phyloP scores from a whole-genome alignment of 2,329 filamentous ascomycete genomes.

The Zymoseptoria pseudotritici region DNA sequence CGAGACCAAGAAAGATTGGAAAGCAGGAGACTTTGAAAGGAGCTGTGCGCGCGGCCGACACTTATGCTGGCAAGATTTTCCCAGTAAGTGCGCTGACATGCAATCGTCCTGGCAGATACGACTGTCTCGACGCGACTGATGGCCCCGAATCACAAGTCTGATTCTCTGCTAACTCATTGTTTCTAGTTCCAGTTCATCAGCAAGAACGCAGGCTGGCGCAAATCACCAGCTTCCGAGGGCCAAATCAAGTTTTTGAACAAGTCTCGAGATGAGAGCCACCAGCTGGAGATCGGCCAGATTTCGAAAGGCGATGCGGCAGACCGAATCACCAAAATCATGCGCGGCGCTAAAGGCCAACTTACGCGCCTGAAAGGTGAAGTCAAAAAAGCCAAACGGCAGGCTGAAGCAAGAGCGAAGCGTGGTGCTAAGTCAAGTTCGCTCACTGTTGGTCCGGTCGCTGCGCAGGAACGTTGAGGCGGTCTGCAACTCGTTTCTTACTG shows the following conservation, averaged over 20 bases:
- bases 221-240: conserved; percentile 49
- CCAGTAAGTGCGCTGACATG: not conserved
- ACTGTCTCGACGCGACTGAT: no score
- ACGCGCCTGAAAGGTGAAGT: conserved; percentile 24
- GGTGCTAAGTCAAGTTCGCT: conserved; percentile 5
- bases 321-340: conserved; percentile 87
- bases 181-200: conserved; percentile 52
- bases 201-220: conserved; percentile 63
- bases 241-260: conserved; percentile 67
- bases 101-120: no score
- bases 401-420: conserved; percentile 42
- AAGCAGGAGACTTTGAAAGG: conserved; percentile 59
- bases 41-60: conserved; percentile 80
- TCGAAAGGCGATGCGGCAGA: conserved; percentile 77
- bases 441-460: conserved; percentile 6
- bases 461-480: not conserved
- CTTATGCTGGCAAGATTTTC: conserved; percentile 32
- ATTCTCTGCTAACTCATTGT: not conserved
- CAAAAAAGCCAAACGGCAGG: conserved; percentile 28
- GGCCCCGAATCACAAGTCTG: no score
- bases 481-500: not conserved
- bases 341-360: conserved; percentile 66
- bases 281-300: conserved; percentile 50
- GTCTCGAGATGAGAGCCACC: conserved; percentile 47
- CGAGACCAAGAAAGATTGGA: conserved; percentile 61